Evolutionary conservation across 2,329 filamentous ascomycete species (phyloP).

Genomic region (Clarireedia paspali): DNA sequence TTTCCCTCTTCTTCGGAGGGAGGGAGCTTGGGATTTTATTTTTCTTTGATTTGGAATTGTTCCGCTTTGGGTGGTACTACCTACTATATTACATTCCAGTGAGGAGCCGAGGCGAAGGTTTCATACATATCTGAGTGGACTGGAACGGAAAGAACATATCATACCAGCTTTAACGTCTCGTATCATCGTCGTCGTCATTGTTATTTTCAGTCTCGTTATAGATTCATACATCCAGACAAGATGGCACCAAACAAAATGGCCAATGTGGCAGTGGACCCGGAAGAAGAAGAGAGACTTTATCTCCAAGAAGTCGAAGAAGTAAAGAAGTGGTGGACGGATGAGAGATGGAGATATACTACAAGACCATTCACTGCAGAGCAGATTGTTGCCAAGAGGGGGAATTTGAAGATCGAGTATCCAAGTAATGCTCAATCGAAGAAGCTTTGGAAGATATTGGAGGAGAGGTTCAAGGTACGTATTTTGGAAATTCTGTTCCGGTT

Average conservation of each 20-base stretch:
- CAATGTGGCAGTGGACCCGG: slow-evolving; percentile 47
- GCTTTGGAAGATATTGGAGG: slow-evolving; percentile 84
- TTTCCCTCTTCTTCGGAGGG: too few species aligned
- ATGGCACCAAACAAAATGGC: slow-evolving; percentile 46
- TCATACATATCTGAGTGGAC: too few species aligned
- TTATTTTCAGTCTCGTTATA: not conserved
- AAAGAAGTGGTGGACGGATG: slow-evolving; percentile 89
- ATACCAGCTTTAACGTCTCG: too few species aligned
- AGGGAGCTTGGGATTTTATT: too few species aligned
- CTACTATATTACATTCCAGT: too few species aligned
- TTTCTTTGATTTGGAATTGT: too few species aligned
- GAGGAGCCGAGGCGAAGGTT: too few species aligned
- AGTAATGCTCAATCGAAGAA: slow-evolving; percentile 89
- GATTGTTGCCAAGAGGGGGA: slow-evolving; percentile 92
- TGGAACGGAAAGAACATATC: too few species aligned
- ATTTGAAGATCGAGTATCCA: slow-evolving; percentile 82
- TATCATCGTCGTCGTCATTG: too few species aligned
- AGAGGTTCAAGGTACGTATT: slow-evolving; percentile 63
- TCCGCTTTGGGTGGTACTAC: too few species aligned
- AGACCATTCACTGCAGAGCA: slow-evolving; percentile 92
- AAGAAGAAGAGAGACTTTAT: slow-evolving; percentile 45
- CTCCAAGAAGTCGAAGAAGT: slow-evolving; percentile 78
- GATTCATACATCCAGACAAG: not conserved
- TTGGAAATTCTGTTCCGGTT: not conserved
- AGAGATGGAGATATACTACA: slow-evolving; percentile 88